phyloP scores from a whole-genome alignment of 2,329 filamentous ascomycete species.

The Fusarium temperatum region DNA sequence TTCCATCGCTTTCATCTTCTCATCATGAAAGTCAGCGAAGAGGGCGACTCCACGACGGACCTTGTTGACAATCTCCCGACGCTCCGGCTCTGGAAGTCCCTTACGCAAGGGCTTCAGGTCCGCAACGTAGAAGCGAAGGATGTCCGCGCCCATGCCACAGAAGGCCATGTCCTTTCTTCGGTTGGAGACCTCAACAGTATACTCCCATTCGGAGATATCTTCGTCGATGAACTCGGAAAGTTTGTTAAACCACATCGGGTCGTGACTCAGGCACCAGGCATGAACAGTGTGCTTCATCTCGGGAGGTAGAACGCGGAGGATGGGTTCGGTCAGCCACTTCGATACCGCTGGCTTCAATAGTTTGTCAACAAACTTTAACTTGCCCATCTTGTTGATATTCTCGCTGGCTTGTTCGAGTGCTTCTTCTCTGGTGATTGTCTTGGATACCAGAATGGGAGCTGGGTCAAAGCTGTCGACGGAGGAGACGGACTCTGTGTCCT shows the following conservation, averaged over 20 bases:
- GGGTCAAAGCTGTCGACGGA: neutral
- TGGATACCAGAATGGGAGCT: neutral
- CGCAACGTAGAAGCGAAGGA: neutral
- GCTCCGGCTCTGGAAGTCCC: neutral
- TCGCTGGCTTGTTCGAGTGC: neutral
- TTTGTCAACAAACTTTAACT: neutral
- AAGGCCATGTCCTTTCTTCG: neutral
- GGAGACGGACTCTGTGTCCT: neutral
- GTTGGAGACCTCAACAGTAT: neutral
- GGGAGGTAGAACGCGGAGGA: neutral
- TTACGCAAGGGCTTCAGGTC: neutral
- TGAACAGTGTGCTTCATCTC: neutral
- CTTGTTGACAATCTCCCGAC: neutral
- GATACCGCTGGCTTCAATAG: neutral
- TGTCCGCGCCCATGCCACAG: neutral
- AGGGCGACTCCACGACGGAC: neutral
- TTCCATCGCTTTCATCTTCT: neutral
- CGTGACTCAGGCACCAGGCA: neutral
- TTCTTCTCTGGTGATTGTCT: neutral
- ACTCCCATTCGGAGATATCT: neutral
- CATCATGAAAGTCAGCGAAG: neutral
- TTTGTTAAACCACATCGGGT: neutral
- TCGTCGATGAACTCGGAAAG: neutral
- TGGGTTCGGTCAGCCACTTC: neutral
- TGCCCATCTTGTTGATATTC: neutral